phyloP scores from a whole-genome alignment of 2,329 filamentous ascomycete species.

The Colletotrichum sansevieriae region DNA sequence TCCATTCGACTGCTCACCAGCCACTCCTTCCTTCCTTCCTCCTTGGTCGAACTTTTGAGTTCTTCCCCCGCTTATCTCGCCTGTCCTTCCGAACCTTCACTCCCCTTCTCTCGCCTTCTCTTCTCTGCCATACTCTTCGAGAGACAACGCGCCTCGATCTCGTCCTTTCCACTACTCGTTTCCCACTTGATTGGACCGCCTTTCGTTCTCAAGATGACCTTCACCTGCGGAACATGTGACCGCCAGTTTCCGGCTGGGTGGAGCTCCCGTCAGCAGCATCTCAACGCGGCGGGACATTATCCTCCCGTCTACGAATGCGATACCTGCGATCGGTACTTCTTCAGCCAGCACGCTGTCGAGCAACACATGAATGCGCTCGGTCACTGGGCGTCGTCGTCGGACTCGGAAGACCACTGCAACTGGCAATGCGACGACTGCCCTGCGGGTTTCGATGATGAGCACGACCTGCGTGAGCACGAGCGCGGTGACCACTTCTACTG shows the following conservation, averaged over 20 bases:
- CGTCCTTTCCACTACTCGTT: no score
- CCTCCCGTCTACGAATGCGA: constrained; percentile 42
- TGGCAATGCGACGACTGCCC: constrained; percentile 49
- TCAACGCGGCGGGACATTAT: constrained; percentile 9
- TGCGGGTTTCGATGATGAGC: constrained; percentile 44
- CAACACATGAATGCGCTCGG: constrained; percentile 47
- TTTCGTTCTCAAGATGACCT: not conserved
- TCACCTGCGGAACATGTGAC: constrained; percentile 39
- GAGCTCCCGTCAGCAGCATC: constrained; percentile 37
- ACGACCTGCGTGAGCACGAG: constrained; percentile 39
- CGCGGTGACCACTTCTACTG: constrained; percentile 25
- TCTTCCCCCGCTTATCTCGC: no score
- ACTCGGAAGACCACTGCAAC: not conserved
- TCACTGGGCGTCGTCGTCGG: constrained; percentile 40
- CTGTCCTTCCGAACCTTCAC: no score
- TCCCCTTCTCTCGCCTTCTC: no score
- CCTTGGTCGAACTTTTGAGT: no score
- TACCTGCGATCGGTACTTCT: constrained; percentile 47
- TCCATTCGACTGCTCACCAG: no score
- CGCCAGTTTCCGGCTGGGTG: constrained; percentile 40
- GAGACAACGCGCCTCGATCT: no score
- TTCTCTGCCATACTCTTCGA: no score
- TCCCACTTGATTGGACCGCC: not conserved
- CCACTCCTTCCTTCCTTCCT: no score
- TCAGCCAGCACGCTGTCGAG: constrained; percentile 42